Percentiles rank a stretch among this genome's conserved stretches.
phyloP scores from a whole-genome alignment of 2,329 filamentous ascomycete species.

The Fusarium succisae region DNA sequence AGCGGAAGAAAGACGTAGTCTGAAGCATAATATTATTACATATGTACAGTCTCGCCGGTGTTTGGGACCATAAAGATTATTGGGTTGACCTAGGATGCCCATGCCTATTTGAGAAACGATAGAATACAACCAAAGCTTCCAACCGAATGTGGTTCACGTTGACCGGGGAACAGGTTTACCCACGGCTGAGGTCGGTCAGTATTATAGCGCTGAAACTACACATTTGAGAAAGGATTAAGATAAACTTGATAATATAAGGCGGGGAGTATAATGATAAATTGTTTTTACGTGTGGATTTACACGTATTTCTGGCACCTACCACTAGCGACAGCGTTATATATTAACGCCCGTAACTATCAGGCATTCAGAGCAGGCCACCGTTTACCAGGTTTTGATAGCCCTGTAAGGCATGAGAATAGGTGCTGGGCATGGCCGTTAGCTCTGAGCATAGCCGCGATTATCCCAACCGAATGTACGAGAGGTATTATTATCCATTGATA shows the following conservation, averaged over 20 bases:
- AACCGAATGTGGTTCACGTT: background rate
- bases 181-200: background rate
- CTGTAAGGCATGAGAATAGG: background rate
- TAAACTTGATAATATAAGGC: background rate
- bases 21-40: background rate
- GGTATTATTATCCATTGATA: background rate
- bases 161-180: background rate
- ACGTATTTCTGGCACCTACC: background rate
- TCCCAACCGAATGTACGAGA: background rate
- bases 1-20: background rate
- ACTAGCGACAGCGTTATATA: background rate
- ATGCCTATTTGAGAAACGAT: background rate
- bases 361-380: conserved; percentile 1
- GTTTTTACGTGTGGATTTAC: background rate
- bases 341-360: conserved; percentile 11
- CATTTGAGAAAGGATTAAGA: background rate
- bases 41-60: background rate
- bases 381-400: background rate
- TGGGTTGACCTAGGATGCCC: background rate
- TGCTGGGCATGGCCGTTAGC: background rate
- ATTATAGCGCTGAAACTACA: background rate
- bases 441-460: background rate
- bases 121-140: background rate
- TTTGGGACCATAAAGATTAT: background rate
- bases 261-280: background rate